A percentile compares a stretch with the other conserved stretches of the same genome.
These are phyloP conservation scores for Penicillium coprophilum DNA, from an alignment of 495 filamentous ascomycete species.

Conservation along the genomic window DNA sequence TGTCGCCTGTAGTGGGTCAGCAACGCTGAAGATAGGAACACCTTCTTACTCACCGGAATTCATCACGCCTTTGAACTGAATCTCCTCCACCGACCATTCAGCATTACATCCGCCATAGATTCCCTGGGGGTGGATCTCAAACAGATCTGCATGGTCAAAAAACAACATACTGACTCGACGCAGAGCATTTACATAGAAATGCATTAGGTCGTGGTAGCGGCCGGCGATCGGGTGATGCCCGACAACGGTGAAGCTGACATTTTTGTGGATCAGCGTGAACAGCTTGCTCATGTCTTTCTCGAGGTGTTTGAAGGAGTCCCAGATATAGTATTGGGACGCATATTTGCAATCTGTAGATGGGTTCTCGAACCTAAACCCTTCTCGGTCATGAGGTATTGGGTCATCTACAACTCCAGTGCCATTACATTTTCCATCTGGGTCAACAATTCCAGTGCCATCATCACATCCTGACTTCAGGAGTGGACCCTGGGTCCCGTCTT, in stretches of 20 bases:
- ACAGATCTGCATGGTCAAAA: slow-evolving; percentile 34
- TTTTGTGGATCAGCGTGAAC: slow-evolving; percentile 38
- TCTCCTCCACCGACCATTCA: slow-evolving; percentile 37
- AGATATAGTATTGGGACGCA: slow-evolving; percentile 40
- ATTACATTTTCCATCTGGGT: slow-evolving; percentile 28
- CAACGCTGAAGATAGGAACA: neutral
- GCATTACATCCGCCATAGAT: slow-evolving; percentile 40
- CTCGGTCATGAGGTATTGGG: slow-evolving; percentile 22
- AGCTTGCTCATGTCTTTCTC: slow-evolving; percentile 41
- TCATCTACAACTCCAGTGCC: slow-evolving; percentile 26
- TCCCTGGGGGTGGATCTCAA: slow-evolving; percentile 35
- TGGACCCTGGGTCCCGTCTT: neutral
- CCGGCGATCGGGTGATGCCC: slow-evolving; percentile 40
- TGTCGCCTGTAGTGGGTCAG: slow-evolving; percentile 22
- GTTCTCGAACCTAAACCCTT: slow-evolving; percentile 39
- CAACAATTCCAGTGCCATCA: slow-evolving; percentile 25
- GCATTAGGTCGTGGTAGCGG: slow-evolving; percentile 35
- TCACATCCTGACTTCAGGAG: slow-evolving; percentile 7
- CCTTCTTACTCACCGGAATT: slow-evolving; percentile 32
- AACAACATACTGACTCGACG: slow-evolving; percentile 35
- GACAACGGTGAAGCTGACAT: slow-evolving; percentile 37
- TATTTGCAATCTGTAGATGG: slow-evolving; percentile 36
- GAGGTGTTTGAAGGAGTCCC: slow-evolving; percentile 38
- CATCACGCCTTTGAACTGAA: slow-evolving; percentile 36
- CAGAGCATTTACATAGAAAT: slow-evolving; percentile 42